These are phyloP conservation scores for Flaveria robusta DNA, from an alignment of 129 eudicot species.

Conservation along the genomic window DNA sequence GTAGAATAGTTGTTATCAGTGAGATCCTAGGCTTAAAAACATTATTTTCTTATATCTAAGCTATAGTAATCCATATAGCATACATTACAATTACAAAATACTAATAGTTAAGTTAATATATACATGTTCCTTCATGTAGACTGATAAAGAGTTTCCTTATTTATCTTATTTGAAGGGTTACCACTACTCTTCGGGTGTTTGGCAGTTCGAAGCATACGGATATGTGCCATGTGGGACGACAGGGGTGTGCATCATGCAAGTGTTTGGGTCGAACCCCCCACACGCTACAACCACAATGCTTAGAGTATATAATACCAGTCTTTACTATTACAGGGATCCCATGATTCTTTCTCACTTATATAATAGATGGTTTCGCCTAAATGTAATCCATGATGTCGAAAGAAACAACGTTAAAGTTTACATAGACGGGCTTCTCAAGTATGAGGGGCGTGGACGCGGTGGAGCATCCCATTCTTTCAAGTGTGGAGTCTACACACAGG, in stretches of 20 bases:
- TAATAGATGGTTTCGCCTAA: slow-evolving; percentile 37
- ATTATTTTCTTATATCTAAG: too few relatives aligned
- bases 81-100: too few relatives aligned
- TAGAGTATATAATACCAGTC: slow-evolving; percentile 18
- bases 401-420: slow-evolving; percentile 22
- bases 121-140: background rate
- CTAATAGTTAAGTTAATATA: too few relatives aligned
- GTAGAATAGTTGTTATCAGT: too few relatives aligned
- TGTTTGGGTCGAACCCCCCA: slow-evolving; percentile 44
- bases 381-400: slow-evolving; percentile 37
- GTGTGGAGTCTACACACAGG: slow-evolving; percentile 34
- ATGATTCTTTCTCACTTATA: slow-evolving; percentile 18
- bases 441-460: slow-evolving; percentile 19
- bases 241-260: slow-evolving; percentile 47
- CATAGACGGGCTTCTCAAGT: slow-evolving; percentile 25
- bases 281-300: slow-evolving; percentile 47
- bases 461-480: slow-evolving; percentile 29
- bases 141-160: background rate
- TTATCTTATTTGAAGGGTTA: slow-evolving; percentile 32
- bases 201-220: slow-evolving; percentile 50
- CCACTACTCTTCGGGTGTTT: slow-evolving; percentile 42
- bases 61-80: too few relatives aligned
- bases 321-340: slow-evolving; percentile 18
- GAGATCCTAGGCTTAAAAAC: too few relatives aligned
- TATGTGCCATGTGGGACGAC: slow-evolving; percentile 37